Base-by-base conservation (phyloP, 2,329 filamentous ascomycete genomes). In the Colletotrichum sp. region DNA sequence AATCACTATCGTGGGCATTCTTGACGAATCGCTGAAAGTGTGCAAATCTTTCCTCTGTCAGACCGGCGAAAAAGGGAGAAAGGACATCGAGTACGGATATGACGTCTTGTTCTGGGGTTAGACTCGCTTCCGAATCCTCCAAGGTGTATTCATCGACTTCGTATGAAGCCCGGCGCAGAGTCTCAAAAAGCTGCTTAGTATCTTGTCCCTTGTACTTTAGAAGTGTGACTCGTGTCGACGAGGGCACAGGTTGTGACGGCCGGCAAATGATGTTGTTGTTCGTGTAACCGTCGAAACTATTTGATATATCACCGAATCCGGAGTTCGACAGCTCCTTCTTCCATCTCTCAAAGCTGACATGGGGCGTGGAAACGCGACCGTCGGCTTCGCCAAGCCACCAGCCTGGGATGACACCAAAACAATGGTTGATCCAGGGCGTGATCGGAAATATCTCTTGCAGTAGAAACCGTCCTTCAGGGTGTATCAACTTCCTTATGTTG, bases 321-420 rank as follows among this genome's bases (percentile, higher is more conserved):
- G 81, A 79, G 2, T 49, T 52, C 16, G 73, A 76, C 3, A 85
- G 76, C 15, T 83, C 80, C 5, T 36, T 18, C 8, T 81, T 71
- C 84, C 83, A 85, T 26, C 64, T 36, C 4, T 68, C 63, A 26
- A 57, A 55, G 59, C 74, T 57, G 24, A 84, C 73, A 26, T 78
- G 80, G 4, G 84, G 83, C 59, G 79, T 78, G 6, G 79, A 71
- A 6, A 63, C 18, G 12, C 83, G 80, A 12, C 73, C 78, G 18
- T 85, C 82, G 1, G 79, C 78, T 9, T 71, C 75, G 5, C 84
- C 84, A 2, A 83, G 77, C 85, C 84, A 86, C 85, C 85, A 86
- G 7, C 80, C 82, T 1, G 81, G 75, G 10, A 83, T 76, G 0
- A 79, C 71, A 3, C 84, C 83, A 15, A 82, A 79, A 28, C 83